A percentile compares a stretch with the other conserved stretches of the same genome.
These are phyloP conservation scores for Globisporangium barbulae DNA, from an alignment of 352 stramenopile genomes.

Conservation along the genomic window DNA sequence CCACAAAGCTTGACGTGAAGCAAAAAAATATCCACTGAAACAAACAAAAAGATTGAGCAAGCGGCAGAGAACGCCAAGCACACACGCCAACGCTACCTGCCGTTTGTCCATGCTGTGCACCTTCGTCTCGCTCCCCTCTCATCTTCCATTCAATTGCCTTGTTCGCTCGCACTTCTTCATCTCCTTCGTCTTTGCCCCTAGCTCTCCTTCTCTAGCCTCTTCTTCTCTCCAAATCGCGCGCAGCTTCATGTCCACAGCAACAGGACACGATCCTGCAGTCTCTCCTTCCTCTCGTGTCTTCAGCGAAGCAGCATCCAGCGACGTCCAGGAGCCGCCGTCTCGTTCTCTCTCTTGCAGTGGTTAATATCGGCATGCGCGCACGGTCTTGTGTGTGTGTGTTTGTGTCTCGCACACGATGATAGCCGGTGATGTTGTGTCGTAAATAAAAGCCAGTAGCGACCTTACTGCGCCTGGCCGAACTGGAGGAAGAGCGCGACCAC, in stretches of 20 bases:
- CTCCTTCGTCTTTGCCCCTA: background rate
- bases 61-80: background rate
- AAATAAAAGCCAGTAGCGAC: slow-evolving; percentile 6
- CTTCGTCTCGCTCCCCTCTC: background rate
- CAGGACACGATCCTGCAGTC: background rate
- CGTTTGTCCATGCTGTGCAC: background rate
- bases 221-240: background rate
- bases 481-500: slow-evolving; percentile 61
- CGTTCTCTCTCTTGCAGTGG: background rate
- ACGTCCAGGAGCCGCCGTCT: background rate
- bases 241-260: background rate
- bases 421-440: slow-evolving; percentile 9
- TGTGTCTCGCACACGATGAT: slow-evolving; percentile 1
- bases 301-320: background rate
- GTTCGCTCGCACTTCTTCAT: background rate
- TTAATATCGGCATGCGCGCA: background rate
- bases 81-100: background rate
- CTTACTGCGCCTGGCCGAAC: slow-evolving; percentile 28
- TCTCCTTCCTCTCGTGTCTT: background rate
- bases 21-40: slow-evolving; percentile 13
- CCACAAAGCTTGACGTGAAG: background rate
- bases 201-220: background rate
- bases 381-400: slow-evolving; percentile 2
- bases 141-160: background rate
- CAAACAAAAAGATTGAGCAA: slow-evolving; percentile 6